Evolutionary conservation across 2,329 filamentous ascomycete genomes (phyloP).

Genomic region (Leptosphaerulina australis): DNA sequence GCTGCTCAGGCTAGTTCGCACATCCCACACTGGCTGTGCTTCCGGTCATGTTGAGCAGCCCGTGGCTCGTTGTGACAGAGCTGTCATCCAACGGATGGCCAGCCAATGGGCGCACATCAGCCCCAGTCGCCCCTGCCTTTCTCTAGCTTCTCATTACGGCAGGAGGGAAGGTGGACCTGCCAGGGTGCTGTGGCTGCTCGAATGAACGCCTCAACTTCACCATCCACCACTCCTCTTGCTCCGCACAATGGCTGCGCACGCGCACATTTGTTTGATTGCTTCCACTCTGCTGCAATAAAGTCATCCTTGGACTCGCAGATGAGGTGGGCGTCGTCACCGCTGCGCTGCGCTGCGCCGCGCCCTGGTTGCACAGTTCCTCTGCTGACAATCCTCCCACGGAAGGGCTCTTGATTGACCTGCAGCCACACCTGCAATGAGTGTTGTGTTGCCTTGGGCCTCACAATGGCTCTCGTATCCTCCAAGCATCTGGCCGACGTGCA

Average conservation of each 20-base stretch:
- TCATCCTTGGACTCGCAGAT: slow-evolving; percentile 8
- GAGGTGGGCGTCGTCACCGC: slow-evolving; percentile 1
- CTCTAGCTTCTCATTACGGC: slow-evolving; percentile 16
- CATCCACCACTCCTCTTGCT: background rate
- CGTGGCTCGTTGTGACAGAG: background rate
- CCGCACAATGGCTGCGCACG: background rate
- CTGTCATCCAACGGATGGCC: slow-evolving; percentile 4
- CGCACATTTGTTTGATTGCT: slow-evolving; percentile 7
- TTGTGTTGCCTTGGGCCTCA: slow-evolving; percentile 5
- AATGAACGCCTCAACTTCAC: slow-evolving; percentile 13
- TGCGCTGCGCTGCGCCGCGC: no score
- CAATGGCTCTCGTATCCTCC: slow-evolving; percentile 2
- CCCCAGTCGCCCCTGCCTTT: slow-evolving; percentile 6
- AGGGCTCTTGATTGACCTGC: slow-evolving; percentile 13
- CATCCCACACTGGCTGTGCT: slow-evolving; percentile 1
- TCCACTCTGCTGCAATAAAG: slow-evolving; percentile 7
- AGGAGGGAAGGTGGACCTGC: slow-evolving; percentile 15
- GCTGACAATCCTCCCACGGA: slow-evolving; percentile 10
- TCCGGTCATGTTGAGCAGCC: background rate
- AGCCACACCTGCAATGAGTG: slow-evolving; percentile 10
- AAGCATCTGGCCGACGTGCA: background rate
- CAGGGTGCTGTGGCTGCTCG: slow-evolving; percentile 14
- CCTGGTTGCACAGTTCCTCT: slow-evolving; percentile 5
- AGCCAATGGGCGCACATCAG: slow-evolving; percentile 9
- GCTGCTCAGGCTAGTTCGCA: slow-evolving; percentile 1